Evolutionary conservation across 139 green algal species (phyloP).

Genomic region (Ettlia oleoabundans): DNA sequence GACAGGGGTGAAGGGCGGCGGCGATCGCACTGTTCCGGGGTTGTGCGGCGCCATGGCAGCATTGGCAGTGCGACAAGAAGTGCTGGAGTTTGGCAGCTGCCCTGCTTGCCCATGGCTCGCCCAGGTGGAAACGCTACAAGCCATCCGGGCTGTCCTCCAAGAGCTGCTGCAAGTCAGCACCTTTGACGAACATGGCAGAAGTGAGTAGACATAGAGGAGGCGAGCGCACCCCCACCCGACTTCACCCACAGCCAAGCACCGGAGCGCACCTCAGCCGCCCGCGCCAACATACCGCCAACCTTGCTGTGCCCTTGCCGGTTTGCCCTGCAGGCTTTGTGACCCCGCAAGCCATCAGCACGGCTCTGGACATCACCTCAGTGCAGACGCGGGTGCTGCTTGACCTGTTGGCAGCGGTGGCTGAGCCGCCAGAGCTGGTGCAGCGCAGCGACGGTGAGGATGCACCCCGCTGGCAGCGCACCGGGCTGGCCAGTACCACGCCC

Average conservation of each 20-base stretch:
- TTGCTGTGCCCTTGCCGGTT: background rate
- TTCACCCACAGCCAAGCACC: background rate
- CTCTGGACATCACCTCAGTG: conserved; percentile 18
- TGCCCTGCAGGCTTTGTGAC: conserved; percentile 30
- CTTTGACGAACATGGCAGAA: conserved; percentile 11
- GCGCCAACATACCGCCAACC: background rate
- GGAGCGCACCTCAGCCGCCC: background rate
- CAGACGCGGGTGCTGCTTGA: conserved; percentile 44
- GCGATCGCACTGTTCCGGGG: no score
- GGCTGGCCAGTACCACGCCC: no score
- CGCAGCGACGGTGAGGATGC: conserved; percentile 8
- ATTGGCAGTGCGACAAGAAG: conserved; percentile 9
- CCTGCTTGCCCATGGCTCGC: conserved; percentile 51
- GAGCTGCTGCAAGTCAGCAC: conserved; percentile 31
- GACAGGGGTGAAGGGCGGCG: no score
- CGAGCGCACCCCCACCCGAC: background rate
- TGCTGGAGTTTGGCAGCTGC: conserved; percentile 54
- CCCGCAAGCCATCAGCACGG: conserved; percentile 2
- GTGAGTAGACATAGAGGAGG: conserved; percentile 25
- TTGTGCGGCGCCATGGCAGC: background rate
- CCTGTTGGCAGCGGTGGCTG: conserved; percentile 30
- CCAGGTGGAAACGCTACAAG: conserved; percentile 39
- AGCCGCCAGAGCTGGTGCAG: conserved; percentile 34
- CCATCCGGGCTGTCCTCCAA: conserved; percentile 28
- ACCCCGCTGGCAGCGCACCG: background rate